Evolutionary conservation across 2,329 filamentous ascomycete genomes (phyloP), one percentile per base, ranked within the genome.

Genomic region (Fusarium nematophilum): DNA sequence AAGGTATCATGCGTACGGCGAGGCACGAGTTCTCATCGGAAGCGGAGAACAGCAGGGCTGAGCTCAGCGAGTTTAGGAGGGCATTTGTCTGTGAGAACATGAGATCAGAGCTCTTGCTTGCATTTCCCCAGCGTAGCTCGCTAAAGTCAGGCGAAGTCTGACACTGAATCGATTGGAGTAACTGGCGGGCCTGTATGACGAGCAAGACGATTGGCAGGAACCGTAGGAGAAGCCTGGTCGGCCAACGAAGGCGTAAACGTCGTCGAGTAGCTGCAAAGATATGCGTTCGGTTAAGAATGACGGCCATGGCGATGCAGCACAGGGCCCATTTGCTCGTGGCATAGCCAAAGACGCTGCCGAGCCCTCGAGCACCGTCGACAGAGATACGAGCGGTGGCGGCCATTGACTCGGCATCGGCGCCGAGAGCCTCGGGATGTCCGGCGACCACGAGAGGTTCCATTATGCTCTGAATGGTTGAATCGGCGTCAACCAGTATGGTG

Each of bases 291-390:
- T 98, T 98, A 18, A 98, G 81, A 53, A 97, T 79, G 54, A 98
- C 86, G 17, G 92, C 92, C 82, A 94, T 91, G 30, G 89, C 86
- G 67, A 98, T 88, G 68, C 93, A 97, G 46, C 89, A 88, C 53
- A 98, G 79, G 1, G 94, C 93, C 95, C 95, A 98, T 75, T 90
- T 90, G 75, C 92, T 96, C 1, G 91, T 96, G 36, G 93, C 83
- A 75, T 98, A 99, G 67, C 88, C 90, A 75, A 98, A 93, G 54
- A 98, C 87, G 58, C 91, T 93, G 37, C 92, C 91, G 36, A 97
- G 81, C 36, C 90, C 92, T 70, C 89, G 86, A 2, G 82, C 79
- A 18, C 85, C 78, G 64, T 88, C 86, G 61, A 86, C 73, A 6
- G 85, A 82, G 59, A 88, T 79, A 26, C 79, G 78, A 6, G 82